Evolutionary conservation across 768 basidiomycete genomes (phyloP), one percentile per base, ranked within the genome.

Genomic region (Leccinum longicurvipes): DNA sequence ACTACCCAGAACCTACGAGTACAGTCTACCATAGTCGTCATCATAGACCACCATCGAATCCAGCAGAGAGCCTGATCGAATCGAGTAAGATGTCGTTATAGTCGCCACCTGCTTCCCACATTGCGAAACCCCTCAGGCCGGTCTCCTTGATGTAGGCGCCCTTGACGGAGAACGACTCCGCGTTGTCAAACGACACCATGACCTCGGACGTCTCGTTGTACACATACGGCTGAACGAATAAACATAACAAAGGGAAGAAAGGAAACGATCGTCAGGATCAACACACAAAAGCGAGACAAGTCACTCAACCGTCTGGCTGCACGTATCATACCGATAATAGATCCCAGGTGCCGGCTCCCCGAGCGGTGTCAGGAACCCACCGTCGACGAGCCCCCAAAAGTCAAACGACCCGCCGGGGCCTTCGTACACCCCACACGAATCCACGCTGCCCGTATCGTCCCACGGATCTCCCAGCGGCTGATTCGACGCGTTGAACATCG

Each of bases 61-160:
- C 51, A 12, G 48, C 51, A 6, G 45, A 15, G 31, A 12, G 24
- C 47, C 47, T 57, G 34, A 89, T 84, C 3, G 86, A 74, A 67
- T 86, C 75, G 9, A 88, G 72, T 42, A 90, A 72, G 17, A 79
- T 75, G 65, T 88, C 78, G 34, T 82, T 67, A 49, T 72, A 78
- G 68, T 88, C 87, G 11, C 83, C 83, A 25, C 80, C 85, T 41
- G 83, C 79, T 67, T 89, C 85, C 85, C 86, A 87, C 71, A 86
- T 79, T 3, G 83, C 74, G 66, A 88, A 89, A 6, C 87, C 87
- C 48, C 73, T 74, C 24, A 89, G 69, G 5, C 79, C 79, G 25
- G 71, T 67, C 19, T 68, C 58, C 49, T 76, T 76, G 63, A 89
- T 83, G 65, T 77, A 89, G 6, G 66, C 62, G 8, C 86, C 87